These are phyloP conservation scores for Russula earlei DNA, from an alignment of 768 basidiomycete species.

Conservation along the genomic window DNA sequence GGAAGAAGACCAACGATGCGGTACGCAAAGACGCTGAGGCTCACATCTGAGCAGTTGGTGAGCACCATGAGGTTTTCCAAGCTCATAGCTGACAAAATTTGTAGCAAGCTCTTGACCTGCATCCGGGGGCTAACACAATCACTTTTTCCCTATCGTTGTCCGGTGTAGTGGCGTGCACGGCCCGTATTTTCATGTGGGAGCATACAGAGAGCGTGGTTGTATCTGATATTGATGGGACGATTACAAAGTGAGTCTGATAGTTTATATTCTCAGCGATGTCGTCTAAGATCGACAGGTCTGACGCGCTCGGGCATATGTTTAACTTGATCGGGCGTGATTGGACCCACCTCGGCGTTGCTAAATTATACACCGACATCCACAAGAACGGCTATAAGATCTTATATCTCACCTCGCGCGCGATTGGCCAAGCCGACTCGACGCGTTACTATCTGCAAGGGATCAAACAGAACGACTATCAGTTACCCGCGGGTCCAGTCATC, in stretches of 20 bases:
- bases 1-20: slow-evolving; percentile 32
- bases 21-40: slow-evolving; percentile 84
- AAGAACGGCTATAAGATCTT: slow-evolving; percentile 97
- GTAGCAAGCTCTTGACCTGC: slow-evolving; percentile 78
- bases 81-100: not conserved
- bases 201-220: slow-evolving; percentile 84
- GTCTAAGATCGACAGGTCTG: slow-evolving; percentile 49
- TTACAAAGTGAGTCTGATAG: slow-evolving; percentile 68
- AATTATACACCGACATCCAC: slow-evolving; percentile 90
- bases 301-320: slow-evolving; percentile 92
- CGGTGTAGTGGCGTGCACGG: slow-evolving; percentile 75
- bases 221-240: slow-evolving; percentile 98
- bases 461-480: slow-evolving; percentile 89
- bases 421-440: slow-evolving; percentile 96
- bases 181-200: slow-evolving; percentile 94
- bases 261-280: not conserved
- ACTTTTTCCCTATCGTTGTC: slow-evolving; percentile 88
- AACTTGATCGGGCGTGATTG: slow-evolving; percentile 97
- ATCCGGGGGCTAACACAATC: slow-evolving; percentile 81
- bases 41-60: slow-evolving; percentile 93
- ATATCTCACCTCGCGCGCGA: slow-evolving; percentile 94
- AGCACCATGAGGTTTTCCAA: slow-evolving; percentile 22
- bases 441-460: slow-evolving; percentile 90
- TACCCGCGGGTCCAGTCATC: slow-evolving; percentile 97
- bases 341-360: slow-evolving; percentile 96